A percentile compares a stretch with the other conserved stretches of the same genome.
Evolutionary conservation across 805 yeast genomes (phyloP).

Genomic region (Spencermartinsiella europaea): DNA sequence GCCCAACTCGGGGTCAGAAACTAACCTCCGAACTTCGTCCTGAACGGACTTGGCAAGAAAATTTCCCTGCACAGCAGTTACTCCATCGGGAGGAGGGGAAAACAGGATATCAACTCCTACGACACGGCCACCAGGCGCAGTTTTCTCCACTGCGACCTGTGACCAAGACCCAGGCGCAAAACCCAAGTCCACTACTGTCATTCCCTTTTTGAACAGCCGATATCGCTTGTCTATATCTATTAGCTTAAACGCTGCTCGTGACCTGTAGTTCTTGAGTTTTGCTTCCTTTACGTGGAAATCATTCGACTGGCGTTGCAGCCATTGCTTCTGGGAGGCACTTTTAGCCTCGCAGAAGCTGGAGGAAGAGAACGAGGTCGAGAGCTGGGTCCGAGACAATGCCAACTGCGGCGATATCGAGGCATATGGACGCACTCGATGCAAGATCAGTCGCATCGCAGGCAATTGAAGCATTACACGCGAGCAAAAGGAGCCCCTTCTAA

Average conservation of each 20-base stretch:
- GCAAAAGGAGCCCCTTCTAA: too few species aligned
- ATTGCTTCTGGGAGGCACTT: slow-evolving; percentile 50
- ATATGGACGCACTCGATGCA: too few species aligned
- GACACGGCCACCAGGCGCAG: slow-evolving; percentile 48
- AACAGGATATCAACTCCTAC: slow-evolving; percentile 82
- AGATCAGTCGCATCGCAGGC: too few species aligned
- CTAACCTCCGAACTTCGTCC: slow-evolving; percentile 29
- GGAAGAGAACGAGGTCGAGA: too few species aligned
- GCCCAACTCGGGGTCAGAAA: slow-evolving; percentile 26
- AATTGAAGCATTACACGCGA: too few species aligned
- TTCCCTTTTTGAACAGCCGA: slow-evolving; percentile 49
- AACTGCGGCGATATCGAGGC: too few species aligned
- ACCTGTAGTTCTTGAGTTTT: slow-evolving; percentile 52
- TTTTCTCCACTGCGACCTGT: slow-evolving; percentile 64
- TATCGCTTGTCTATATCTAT: slow-evolving; percentile 66
- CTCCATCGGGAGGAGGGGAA: slow-evolving; percentile 75
- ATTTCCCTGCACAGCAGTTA: slow-evolving; percentile 78
- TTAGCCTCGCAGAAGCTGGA: too few species aligned
- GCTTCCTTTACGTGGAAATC: slow-evolving; percentile 71
- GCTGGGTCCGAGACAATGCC: too few species aligned
- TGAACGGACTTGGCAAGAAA: slow-evolving; percentile 50
- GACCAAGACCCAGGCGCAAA: slow-evolving; percentile 96
- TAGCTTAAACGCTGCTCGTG: slow-evolving; percentile 89
- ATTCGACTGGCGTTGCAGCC: slow-evolving; percentile 66
- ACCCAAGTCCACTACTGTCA: slow-evolving; percentile 73